phyloP scores from a whole-genome alignment of 2,329 filamentous ascomycete species.

The Phyllosticta citrichinensis region DNA sequence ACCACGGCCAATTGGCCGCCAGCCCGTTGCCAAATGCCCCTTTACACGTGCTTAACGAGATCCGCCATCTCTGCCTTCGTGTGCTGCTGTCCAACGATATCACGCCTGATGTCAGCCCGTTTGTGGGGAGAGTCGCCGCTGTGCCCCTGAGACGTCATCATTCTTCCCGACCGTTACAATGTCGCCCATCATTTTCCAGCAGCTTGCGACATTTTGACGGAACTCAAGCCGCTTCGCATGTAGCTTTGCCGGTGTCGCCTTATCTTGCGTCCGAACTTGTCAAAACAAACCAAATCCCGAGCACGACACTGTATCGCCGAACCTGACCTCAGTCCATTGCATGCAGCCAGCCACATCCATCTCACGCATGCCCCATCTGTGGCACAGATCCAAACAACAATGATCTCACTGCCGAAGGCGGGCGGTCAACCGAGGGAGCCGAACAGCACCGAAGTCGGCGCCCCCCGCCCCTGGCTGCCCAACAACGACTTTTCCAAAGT shows the following conservation, averaged over 20 bases:
- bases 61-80: background rate
- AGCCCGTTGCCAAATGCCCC: background rate
- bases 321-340: background rate
- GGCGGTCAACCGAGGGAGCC: conserved; percentile 33
- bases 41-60: background rate
- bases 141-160: background rate
- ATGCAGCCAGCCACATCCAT: background rate
- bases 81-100: no score
- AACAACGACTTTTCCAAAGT: conserved; percentile 55
- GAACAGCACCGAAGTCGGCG: conserved; percentile 56
- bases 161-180: background rate
- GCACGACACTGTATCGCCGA: background rate
- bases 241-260: background rate
- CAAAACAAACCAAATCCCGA: background rate
- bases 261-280: background rate
- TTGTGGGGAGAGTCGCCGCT: background rate
- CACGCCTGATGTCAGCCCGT: background rate
- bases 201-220: background rate
- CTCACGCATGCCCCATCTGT: background rate
- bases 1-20: background rate
- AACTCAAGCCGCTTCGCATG: background rate
- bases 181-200: background rate
- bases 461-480: conserved; percentile 49
- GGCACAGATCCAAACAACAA: background rate
- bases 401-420: background rate